Conservation (phyloP, 2,329 filamentous ascomycete genomes). For the Chaetomiaceae sp. region DNA sequence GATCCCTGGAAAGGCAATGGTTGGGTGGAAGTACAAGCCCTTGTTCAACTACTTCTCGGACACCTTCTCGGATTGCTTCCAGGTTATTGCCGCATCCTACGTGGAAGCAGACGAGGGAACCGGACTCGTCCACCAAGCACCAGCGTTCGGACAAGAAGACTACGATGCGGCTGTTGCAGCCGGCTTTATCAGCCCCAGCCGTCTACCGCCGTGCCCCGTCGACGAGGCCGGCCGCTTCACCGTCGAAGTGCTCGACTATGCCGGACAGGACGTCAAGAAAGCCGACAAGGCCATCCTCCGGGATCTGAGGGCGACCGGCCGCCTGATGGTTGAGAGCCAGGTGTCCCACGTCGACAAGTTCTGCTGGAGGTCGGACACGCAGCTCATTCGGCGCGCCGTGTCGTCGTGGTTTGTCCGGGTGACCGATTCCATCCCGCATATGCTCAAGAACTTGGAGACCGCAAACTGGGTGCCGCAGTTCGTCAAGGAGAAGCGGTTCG, state of each 20-base stretch:
- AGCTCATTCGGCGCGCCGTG: conserved; percentile 89
- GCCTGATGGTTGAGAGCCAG: conserved; percentile 79
- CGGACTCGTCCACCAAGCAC: conserved; percentile 89
- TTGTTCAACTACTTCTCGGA: conserved; percentile 88
- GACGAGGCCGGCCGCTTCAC: conserved; percentile 79
- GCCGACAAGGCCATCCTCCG: conserved; percentile 90
- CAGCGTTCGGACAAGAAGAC: conserved; percentile 94
- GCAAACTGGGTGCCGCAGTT: conserved; percentile 89
- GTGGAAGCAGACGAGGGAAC: conserved; percentile 88
- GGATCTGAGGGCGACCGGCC: conserved; percentile 69
- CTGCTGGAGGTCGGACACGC: conserved; percentile 89
- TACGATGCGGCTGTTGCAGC: conserved; percentile 74
- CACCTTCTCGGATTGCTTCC: conserved; percentile 86
- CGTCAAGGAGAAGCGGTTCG: conserved; percentile 87
- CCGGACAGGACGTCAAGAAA: conserved; percentile 81
- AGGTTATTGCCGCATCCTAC: conserved; percentile 76
- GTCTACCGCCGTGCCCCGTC: conserved; percentile 82
- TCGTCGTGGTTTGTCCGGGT: conserved; percentile 95
- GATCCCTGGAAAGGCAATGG: conserved; percentile 76
- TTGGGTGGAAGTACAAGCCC: conserved; percentile 84
- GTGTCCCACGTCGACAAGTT: conserved; percentile 89
- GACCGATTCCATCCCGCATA: conserved; percentile 73
- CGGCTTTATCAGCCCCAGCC: conserved; percentile 71
- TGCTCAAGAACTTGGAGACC: conserved; percentile 83
- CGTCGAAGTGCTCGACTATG: conserved; percentile 70